phyloP scores from a whole-genome alignment of 2,329 filamentous ascomycete species.

The Fusarium sacchari region DNA sequence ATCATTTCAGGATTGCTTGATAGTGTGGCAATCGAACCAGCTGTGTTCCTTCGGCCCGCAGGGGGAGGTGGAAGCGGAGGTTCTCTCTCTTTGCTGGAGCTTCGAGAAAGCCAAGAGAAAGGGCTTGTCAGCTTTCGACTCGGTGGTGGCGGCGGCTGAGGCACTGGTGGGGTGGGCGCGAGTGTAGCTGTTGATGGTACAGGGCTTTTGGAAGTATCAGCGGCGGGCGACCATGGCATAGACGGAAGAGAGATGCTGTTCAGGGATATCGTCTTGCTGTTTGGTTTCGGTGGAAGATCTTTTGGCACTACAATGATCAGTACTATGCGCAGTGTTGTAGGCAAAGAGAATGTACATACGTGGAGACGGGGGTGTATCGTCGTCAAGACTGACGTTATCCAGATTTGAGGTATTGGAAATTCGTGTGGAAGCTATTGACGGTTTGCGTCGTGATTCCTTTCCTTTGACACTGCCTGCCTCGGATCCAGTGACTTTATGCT shows the following conservation, averaged over 20 bases:
- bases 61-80: slow-evolving; percentile 63
- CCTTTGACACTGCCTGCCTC: slow-evolving; percentile 28
- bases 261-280: slow-evolving; percentile 68
- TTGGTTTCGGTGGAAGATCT: slow-evolving; percentile 48
- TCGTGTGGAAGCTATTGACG: slow-evolving; percentile 54
- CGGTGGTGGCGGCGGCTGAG: slow-evolving; percentile 50
- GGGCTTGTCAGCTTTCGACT: slow-evolving; percentile 83
- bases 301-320: slow-evolving; percentile 45
- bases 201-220: slow-evolving; percentile 59
- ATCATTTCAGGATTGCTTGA: slow-evolving; percentile 85
- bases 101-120: slow-evolving; percentile 86
- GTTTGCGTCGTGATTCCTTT: slow-evolving; percentile 46
- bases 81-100: slow-evolving; percentile 67
- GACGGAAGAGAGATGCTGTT: slow-evolving; percentile 79
- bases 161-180: slow-evolving; percentile 46
- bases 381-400: slow-evolving; percentile 74
- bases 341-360: slow-evolving; percentile 40
- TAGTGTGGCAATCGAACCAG: slow-evolving; percentile 80
- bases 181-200: slow-evolving; percentile 48
- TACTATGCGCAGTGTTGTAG: not conserved
- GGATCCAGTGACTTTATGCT: slow-evolving; percentile 26
- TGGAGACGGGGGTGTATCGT: slow-evolving; percentile 49
- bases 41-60: slow-evolving; percentile 74
- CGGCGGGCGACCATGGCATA: slow-evolving; percentile 75
- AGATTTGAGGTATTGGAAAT: slow-evolving; percentile 60